Evolutionary conservation across 208 protist genomes (phyloP), one percentile per base, ranked within the genome.

Genomic region (Leishmania lainsoni): DNA sequence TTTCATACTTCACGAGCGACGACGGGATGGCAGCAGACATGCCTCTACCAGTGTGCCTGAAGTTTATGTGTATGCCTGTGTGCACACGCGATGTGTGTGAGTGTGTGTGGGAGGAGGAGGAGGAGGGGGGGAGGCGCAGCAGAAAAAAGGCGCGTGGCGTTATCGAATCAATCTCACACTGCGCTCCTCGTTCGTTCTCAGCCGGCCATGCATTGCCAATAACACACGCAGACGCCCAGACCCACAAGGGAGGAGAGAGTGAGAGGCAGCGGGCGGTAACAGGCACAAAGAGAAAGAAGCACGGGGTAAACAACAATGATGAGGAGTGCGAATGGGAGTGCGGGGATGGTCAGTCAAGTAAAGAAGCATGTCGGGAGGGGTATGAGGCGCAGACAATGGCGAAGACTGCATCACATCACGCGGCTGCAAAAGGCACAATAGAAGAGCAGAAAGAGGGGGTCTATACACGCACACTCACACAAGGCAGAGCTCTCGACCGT

Each of bases 1-100:
- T 97, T 74, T 98, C 94, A 88, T 97, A 98, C 89, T 97, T 96
- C 65, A 98, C 93, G 54, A 98, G 85, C 2, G 94, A 84, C 52
- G 75, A 86, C 29, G 91, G 87, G 49, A 81, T 86, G 17, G 89
- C 66, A 14, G 72, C 61, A 76, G 72, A 59, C 72, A 81, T 84
- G 35, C 29, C 51, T 76, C 29, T n/a, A 58, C 3, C 1, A 39
- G 51, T 61, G 42, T 39, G 48, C 71, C 42, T 70, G 69, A 39
- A 22, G 8, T 29, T 17, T 52, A 20, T 72, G 59, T 39, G 35
- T 29, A 65, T 79, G 20, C 29, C 51, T 45, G 29, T 54, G 45
- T 54, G 39, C 10, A 45, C 42, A 45, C 42, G 42, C 42, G 42
- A 45, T 45, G 54, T 76, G 54, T 76, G 72, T 76, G 49, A 29